phyloP scores from a whole-genome alignment of 768 basidiomycete genomes.

The Vararia minispora region DNA sequence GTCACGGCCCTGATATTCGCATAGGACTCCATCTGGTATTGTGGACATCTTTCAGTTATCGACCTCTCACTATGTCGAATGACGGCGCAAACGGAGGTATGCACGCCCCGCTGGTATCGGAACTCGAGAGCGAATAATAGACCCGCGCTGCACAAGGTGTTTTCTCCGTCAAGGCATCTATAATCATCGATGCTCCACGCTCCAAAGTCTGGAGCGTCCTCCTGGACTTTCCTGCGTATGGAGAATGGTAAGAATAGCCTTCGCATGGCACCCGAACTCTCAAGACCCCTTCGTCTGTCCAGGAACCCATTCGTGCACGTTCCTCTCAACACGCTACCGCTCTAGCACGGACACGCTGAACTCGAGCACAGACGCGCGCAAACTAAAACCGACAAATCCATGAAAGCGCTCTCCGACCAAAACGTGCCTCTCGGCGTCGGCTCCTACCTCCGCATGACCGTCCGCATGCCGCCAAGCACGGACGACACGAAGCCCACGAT shows the following conservation, averaged over 20 bases:
- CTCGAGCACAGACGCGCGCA: slow-evolving; percentile 33
- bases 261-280: not conserved
- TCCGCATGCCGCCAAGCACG: slow-evolving; percentile 53
- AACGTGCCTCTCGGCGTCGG: slow-evolving; percentile 42
- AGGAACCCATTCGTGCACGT: slow-evolving; percentile 65
- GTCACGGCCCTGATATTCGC: too few species aligned
- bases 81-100: too few species aligned
- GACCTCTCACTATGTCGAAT: too few species aligned
- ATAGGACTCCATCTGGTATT: too few species aligned
- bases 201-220: slow-evolving; percentile 53
- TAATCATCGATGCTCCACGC: slow-evolving; percentile 47
- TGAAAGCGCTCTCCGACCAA: slow-evolving; percentile 33
- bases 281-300: not conserved
- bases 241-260: slow-evolving; percentile 53
- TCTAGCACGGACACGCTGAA: not conserved
- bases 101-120: too few species aligned
- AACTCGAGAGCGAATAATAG: too few species aligned
- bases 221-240: slow-evolving; percentile 49
- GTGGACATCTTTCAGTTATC: too few species aligned
- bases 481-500: slow-evolving; percentile 28
- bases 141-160: too few species aligned
- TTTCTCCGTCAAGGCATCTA: slow-evolving; percentile 34
- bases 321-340: not conserved
- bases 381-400: slow-evolving; percentile 30
- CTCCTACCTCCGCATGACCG: slow-evolving; percentile 35